Evolutionary conservation across 345 rosid species (phyloP).

Genomic region (Euphorbia tirucalli): DNA sequence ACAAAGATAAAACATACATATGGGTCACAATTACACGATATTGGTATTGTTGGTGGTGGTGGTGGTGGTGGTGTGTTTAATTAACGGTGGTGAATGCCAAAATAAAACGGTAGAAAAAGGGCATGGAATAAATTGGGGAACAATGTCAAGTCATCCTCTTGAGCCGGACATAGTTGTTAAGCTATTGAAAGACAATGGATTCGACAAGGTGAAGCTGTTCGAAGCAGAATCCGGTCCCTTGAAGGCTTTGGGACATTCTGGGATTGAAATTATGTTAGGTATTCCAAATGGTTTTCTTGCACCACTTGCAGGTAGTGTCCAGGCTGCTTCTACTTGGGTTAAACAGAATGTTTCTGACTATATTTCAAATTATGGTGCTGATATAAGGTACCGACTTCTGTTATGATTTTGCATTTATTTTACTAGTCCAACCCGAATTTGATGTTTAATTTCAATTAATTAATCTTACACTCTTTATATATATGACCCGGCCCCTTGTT

Average conservation of each 20-base stretch:
- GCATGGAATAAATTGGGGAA: slow-evolving; percentile 78
- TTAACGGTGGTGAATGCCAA: background rate
- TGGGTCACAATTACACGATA: slow-evolving; percentile 3
- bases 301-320: slow-evolving; percentile 52
- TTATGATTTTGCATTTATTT: too few species aligned
- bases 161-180: slow-evolving; percentile 57
- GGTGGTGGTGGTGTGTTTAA: slow-evolving; percentile 8
- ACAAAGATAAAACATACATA: too few species aligned
- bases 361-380: slow-evolving; percentile 54
- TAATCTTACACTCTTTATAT: too few species aligned
- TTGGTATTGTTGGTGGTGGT: background rate
- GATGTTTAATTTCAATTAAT: too few species aligned
- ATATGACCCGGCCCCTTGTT: too few species aligned
- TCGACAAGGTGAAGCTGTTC: slow-evolving; percentile 79
- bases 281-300: slow-evolving; percentile 77
- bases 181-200: slow-evolving; percentile 75
- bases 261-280: slow-evolving; percentile 89
- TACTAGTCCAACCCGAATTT: too few species aligned
- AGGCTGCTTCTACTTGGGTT: slow-evolving; percentile 64
- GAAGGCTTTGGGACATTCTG: slow-evolving; percentile 77
- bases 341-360: slow-evolving; percentile 66
- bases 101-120: slow-evolving; percentile 35
- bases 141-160: slow-evolving; percentile 63
- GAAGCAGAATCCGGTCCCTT: slow-evolving; percentile 88
- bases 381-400: slow-evolving; percentile 72